A percentile compares a stretch with the other conserved stretches of the same genome.
These are phyloP conservation scores for Primulina eburnea DNA, from an alignment of 257 asterid genomes.

Conservation along the genomic window DNA sequence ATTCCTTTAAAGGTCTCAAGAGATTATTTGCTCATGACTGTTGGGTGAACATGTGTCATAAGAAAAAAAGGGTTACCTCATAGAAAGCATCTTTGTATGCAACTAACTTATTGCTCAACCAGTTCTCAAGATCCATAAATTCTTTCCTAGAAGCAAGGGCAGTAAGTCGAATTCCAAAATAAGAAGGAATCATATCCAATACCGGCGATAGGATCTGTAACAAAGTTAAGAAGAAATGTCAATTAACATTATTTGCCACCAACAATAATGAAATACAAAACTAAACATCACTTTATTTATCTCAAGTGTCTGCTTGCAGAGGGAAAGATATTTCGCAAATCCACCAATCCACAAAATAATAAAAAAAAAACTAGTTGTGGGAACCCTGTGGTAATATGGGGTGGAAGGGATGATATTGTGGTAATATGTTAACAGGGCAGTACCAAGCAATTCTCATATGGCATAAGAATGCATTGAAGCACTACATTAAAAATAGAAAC, in stretches of 20 bases:
- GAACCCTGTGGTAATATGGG: constrained; percentile 2
- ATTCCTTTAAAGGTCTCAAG: background rate
- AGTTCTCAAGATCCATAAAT: constrained; percentile 74
- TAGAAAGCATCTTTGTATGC: constrained; percentile 65
- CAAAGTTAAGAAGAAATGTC: constrained; percentile 24
- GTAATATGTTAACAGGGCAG: background rate
- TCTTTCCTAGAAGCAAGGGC: constrained; percentile 82
- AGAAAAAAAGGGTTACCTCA: constrained; percentile 47
- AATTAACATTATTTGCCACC: constrained; percentile 15
- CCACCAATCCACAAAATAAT: background rate
- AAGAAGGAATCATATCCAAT: constrained; percentile 70
- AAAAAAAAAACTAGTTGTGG: background rate
- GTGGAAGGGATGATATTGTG: background rate
- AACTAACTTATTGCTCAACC: constrained; percentile 61
- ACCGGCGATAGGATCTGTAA: constrained; percentile 68
- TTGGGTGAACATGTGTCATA: background rate
- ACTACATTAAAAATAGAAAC: background rate
- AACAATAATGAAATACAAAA: constrained; percentile 15
- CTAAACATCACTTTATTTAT: background rate
- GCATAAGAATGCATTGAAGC: background rate
- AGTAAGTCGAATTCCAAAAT: constrained; percentile 74
- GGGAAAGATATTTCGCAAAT: background rate
- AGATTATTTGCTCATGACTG: background rate
- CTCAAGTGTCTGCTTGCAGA: background rate
- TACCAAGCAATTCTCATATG: background rate